Percentiles rank a stretch among this genome's conserved stretches.
Evolutionary conservation across 169 alveolate genomes (phyloP).

Genomic region (Plasmodium sp.): DNA sequence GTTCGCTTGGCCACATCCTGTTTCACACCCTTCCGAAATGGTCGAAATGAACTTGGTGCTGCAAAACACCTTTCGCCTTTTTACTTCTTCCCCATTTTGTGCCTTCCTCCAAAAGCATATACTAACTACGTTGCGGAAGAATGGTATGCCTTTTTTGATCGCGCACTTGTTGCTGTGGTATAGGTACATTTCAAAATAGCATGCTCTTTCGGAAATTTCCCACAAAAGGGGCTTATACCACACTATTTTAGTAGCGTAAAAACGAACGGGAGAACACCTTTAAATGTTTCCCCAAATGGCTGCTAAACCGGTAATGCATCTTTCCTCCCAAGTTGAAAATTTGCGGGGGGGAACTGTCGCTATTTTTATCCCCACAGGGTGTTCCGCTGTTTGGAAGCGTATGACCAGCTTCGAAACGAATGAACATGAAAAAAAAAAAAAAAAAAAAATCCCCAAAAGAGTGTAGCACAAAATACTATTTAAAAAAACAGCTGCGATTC

Average conservation of each 20-base stretch:
- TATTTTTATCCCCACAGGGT: background rate
- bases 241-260: background rate
- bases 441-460: background rate
- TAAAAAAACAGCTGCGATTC: background rate
- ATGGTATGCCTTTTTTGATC: background rate
- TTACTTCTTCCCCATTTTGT: slow-evolving; percentile 17
- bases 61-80: slow-evolving; percentile 10
- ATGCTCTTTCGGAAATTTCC: background rate
- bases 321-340: background rate
- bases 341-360: background rate
- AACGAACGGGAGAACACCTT: background rate
- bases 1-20: background rate
- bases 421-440: background rate
- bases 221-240: background rate
- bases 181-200: background rate
- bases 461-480: background rate
- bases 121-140: background rate
- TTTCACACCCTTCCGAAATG: slow-evolving; percentile 15
- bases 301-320: background rate
- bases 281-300: background rate
- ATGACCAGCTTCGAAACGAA: background rate
- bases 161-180: background rate
- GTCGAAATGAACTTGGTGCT: slow-evolving; percentile 19
- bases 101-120: background rate
- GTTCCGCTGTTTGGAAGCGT: background rate